These are phyloP conservation scores for Abelmoschus esculentus DNA, from an alignment of 345 rosid genomes.

Conservation along the genomic window DNA sequence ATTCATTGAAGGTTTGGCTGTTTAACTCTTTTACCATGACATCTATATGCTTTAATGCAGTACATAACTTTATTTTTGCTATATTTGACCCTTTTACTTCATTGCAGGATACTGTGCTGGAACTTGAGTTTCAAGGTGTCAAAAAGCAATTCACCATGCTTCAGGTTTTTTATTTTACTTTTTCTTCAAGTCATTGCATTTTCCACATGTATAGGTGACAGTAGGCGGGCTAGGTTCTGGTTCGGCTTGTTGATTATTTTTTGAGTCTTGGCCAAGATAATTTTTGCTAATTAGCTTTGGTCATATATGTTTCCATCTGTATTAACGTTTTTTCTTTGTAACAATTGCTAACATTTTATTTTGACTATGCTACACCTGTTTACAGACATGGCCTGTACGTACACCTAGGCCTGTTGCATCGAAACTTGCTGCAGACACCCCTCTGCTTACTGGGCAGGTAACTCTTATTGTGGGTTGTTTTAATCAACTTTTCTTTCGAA, in stretches of 20 bases:
- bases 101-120: constrained; percentile 47
- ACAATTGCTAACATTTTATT: not conserved
- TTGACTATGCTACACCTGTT: constrained; percentile 15
- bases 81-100: not conserved
- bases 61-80: not conserved
- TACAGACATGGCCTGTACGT: constrained; percentile 99
- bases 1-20: constrained; percentile 69
- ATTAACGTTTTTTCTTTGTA: not conserved
- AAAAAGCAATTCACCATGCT: constrained; percentile 93
- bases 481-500: not conserved
- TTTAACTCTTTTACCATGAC: not conserved
- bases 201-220: not conserved
- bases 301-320: not conserved
- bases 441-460: constrained; percentile 95
- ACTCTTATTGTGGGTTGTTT: not conserved
- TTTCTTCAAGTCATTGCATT: not conserved
- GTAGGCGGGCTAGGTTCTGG: not conserved
- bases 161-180: constrained; percentile 48
- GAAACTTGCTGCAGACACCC: constrained; percentile 99
- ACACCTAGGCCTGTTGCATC: constrained; percentile 98
- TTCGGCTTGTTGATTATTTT: too few species aligned
- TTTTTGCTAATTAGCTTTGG: not conserved
- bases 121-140: constrained; percentile 96
- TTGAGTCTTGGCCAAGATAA: not conserved
- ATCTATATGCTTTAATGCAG: not conserved